These are phyloP conservation scores for Colletotrichum ledebouriae DNA, from an alignment of 2,329 filamentous ascomycete species.

Conservation along the genomic window DNA sequence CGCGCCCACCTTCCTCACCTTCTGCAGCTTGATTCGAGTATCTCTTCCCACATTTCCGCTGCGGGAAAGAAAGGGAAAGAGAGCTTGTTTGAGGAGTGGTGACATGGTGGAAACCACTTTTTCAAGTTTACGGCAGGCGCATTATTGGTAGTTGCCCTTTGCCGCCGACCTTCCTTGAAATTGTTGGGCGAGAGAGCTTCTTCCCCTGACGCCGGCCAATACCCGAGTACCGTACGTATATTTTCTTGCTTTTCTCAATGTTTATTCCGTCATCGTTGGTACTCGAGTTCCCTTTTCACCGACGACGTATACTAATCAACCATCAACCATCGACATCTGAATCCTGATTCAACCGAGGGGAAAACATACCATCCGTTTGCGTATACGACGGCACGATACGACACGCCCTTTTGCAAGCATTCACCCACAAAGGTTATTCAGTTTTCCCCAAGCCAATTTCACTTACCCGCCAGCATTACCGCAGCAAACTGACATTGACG, in stretches of 20 bases:
- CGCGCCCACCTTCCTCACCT: neutral
- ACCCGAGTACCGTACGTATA: too few relatives aligned
- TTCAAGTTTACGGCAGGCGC: too few relatives aligned
- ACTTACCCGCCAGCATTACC: slow-evolving; percentile 25
- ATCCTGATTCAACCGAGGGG: neutral
- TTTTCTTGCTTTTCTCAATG: too few relatives aligned
- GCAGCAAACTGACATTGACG: slow-evolving; percentile 26
- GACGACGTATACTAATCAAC: neutral
- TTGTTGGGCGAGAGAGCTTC: too few relatives aligned
- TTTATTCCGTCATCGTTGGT: slow-evolving; percentile 12
- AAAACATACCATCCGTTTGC: slow-evolving; percentile 9
- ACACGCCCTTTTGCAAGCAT: neutral
- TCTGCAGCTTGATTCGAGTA: neutral
- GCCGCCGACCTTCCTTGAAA: neutral
- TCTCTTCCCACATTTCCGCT: slow-evolving; percentile 13
- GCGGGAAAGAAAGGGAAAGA: neutral
- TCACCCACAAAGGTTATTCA: slow-evolving; percentile 20
- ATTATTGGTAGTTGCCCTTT: too few relatives aligned
- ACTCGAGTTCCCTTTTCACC: too few relatives aligned
- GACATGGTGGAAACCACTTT: too few relatives aligned
- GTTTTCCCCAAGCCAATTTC: slow-evolving; percentile 25
- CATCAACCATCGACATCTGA: neutral
- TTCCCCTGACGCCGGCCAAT: too few relatives aligned
- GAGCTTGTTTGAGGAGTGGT: too few relatives aligned
- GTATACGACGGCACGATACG: neutral